phyloP scores from a whole-genome alignment of 306 rosid genomes.

The Spatholobus suberectus region DNA sequence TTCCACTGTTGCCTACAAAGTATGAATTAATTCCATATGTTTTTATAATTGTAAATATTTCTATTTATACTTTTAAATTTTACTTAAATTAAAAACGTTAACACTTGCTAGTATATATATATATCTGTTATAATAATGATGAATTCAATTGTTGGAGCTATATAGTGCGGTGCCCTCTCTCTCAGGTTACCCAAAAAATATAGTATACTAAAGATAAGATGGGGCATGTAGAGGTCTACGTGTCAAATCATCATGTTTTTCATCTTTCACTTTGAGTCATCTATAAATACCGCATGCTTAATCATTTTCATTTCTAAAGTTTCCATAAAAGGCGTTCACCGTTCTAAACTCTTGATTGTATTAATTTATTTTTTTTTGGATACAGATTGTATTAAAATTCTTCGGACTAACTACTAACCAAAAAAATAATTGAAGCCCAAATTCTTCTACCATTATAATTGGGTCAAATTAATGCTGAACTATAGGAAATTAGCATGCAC shows the following conservation, averaged over 20 bases:
- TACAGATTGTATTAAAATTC: neutral
- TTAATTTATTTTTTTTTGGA: too few species aligned
- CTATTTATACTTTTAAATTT: neutral
- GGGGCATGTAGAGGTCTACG: neutral
- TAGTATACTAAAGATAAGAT: neutral
- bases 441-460: neutral
- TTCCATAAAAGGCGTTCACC: neutral
- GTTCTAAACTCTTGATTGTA: neutral
- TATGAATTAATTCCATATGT: neutral
- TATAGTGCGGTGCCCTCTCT: neutral
- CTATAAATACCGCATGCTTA: neutral
- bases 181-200: neutral
- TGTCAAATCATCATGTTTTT: neutral
- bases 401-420: neutral
- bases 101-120: neutral
- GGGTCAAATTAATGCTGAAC: conserved; percentile 1
- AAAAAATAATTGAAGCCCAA: neutral
- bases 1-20: neutral
- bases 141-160: neutral
- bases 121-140: neutral
- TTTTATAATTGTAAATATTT: neutral
- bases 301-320: conserved; percentile 1
- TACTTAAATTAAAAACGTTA: neutral
- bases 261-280: neutral
- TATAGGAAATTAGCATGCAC: neutral